These are phyloP conservation scores for Lotus japonicus DNA, from an alignment of 306 rosid species.

Conservation along the genomic window DNA sequence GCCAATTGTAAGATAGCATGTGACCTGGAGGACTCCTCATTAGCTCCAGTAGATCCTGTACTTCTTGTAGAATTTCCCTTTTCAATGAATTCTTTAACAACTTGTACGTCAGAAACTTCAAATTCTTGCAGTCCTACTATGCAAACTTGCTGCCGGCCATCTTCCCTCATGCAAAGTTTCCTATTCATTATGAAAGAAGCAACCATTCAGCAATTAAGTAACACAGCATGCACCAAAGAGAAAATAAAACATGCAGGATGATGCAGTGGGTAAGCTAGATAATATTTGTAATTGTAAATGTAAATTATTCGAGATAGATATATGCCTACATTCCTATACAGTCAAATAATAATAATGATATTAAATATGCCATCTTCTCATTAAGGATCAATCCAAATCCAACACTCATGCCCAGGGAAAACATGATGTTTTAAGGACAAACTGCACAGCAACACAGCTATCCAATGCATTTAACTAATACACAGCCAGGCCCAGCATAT, in stretches of 20 bases:
- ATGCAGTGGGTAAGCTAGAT: not conserved
- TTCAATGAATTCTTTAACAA: slow-evolving; percentile 91
- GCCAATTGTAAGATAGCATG: slow-evolving; percentile 94
- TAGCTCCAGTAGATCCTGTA: slow-evolving; percentile 98
- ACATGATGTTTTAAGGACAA: slow-evolving; percentile 7
- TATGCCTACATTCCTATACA: slow-evolving; percentile 5
- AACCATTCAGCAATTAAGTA: not conserved
- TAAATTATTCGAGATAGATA: slow-evolving; percentile 8
- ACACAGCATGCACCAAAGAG: not conserved
- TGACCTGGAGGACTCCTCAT: slow-evolving; percentile 98
- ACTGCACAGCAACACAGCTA: not conserved
- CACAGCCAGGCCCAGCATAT: not conserved
- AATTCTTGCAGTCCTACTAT: slow-evolving; percentile 99
- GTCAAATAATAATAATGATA: not conserved
- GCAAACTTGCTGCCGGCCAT: slow-evolving; percentile 96
- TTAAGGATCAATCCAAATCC: slow-evolving; percentile 10
- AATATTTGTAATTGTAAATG: not conserved
- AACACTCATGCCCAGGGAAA: not conserved
- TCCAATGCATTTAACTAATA: slow-evolving; percentile 16
- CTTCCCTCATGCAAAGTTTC: slow-evolving; percentile 99
- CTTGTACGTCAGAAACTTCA: slow-evolving; percentile 93
- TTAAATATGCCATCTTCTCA: not conserved
- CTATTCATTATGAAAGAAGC: slow-evolving; percentile 33
- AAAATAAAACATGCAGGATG: slow-evolving; percentile 9
- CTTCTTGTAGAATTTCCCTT: slow-evolving; percentile 93